Evolutionary conservation across 441 rosid species (phyloP), one percentile per base, ranked within the genome.

Genomic region (Arabidopsis lyrata): DNA sequence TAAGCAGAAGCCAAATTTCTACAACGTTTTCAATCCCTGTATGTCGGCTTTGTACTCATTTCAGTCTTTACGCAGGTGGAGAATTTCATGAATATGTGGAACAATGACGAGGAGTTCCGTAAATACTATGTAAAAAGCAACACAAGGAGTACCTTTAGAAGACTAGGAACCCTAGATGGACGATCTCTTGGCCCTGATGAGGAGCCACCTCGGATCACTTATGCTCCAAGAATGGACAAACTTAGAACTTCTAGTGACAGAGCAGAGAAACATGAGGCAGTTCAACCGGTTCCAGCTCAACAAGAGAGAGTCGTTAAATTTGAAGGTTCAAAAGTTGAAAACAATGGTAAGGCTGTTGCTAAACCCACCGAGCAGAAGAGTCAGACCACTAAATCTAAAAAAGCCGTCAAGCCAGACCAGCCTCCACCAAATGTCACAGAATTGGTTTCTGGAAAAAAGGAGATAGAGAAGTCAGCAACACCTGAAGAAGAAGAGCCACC

Each of bases 101-200:
- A 88, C 77, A 80, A 68, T 49, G 72, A 83, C 34, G 88, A 78
- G 22, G 94, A 86, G 75, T 93, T 89, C 78, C 89, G 96, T 47
- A 82, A 66, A 47, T 86, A 89, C 55, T 93, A 93, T 72, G 57
- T 80, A 72, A 85, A 80, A 48, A 76, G 84, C 85, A 93, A 90
- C 74, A 44, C 78, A 11, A 84, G 81, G 66, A 86, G 90, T 71
- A 93, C 95, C 27, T 36, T 81, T 7, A 82, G 88, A 85, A 91
- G 96, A 84, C 70, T 93, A 68, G 86, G 82, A 81, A 93, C 96
- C 16, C 66, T 82, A 55, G 98, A 93, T 77, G 98, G 98, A 54
- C 94, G 98, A 65, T 81, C 94, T 58, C 88, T 88, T 53, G 97
- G 98, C 70, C 95, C 89, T 47, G 85, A 88, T 70, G 98, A 91